Conservation (phyloP, 2,329 filamentous ascomycete species). For the Fusarium decemcellulare region DNA sequence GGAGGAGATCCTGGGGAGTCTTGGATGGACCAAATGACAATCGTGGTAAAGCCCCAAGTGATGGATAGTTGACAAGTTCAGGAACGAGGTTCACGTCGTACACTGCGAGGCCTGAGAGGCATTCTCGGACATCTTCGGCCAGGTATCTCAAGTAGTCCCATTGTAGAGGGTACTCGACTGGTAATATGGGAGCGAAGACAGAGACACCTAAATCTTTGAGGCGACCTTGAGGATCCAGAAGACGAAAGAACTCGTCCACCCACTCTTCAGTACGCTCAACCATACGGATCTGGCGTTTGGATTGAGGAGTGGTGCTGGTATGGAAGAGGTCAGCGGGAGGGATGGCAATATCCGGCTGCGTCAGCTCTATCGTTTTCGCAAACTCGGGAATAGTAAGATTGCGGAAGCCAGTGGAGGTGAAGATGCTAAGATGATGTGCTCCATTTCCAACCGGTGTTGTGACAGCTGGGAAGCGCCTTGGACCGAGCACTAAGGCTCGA, state of each 20-base stretch:
- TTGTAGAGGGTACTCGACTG: conserved; percentile 82
- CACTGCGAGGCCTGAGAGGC: conserved; percentile 79
- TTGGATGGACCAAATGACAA: conserved; percentile 79
- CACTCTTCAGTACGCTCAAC: conserved; percentile 88
- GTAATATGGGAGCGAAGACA: conserved; percentile 78
- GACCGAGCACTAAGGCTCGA: conserved; percentile 78
- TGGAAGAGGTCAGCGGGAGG: conserved; percentile 79
- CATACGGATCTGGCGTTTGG: conserved; percentile 86
- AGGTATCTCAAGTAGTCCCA: conserved; percentile 84
- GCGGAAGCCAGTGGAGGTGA: conserved; percentile 89
- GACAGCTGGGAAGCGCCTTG: conserved; percentile 84
- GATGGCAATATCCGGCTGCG: conserved; percentile 86
- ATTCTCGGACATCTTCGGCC: conserved; percentile 70
- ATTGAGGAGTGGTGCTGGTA: conserved; percentile 66
- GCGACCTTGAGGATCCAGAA: conserved; percentile 46
- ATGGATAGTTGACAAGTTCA: conserved; percentile 69
- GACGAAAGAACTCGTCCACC: conserved; percentile 76
- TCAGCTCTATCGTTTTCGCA: conserved; percentile 70
- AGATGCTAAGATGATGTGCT: conserved; percentile 79
- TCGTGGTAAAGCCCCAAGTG: conserved; percentile 76
- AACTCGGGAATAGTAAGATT: conserved; percentile 80
- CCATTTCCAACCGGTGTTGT: conserved; percentile 79
- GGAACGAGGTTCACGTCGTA: conserved; percentile 81
- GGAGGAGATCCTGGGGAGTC: conserved; percentile 83
- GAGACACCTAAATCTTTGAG: conserved; percentile 52